Evolutionary conservation across 2,329 filamentous ascomycete genomes (phyloP).

Genomic region (Aphanocladium album): DNA sequence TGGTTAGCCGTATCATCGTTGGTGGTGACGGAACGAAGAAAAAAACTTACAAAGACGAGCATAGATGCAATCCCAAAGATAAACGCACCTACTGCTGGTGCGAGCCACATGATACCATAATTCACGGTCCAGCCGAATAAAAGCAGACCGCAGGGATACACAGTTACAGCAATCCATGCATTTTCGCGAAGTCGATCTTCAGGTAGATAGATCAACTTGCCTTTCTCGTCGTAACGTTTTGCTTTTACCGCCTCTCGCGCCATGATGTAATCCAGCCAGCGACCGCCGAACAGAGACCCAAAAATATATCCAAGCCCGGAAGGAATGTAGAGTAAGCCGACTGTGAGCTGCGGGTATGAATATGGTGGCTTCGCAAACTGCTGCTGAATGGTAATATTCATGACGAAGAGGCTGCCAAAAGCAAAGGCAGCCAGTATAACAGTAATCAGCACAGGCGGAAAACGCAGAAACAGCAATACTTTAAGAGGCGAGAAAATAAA

Average conservation of each 20-base stretch:
- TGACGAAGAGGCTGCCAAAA: slow-evolving; percentile 69
- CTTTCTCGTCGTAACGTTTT: slow-evolving; percentile 61
- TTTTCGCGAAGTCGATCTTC: slow-evolving; percentile 83
- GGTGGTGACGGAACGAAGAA: not conserved
- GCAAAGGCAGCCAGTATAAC: slow-evolving; percentile 71
- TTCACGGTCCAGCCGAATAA: slow-evolving; percentile 73
- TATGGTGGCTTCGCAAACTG: slow-evolving; percentile 65
- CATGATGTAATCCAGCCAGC: slow-evolving; percentile 81
- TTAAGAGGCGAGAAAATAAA: slow-evolving; percentile 67
- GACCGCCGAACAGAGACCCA: slow-evolving; percentile 63
- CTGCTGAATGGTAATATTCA: slow-evolving; percentile 72
- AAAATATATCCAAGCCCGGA: slow-evolving; percentile 67
- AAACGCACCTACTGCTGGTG: slow-evolving; percentile 60
- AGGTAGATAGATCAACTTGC: slow-evolving; percentile 62
- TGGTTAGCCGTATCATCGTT: slow-evolving; percentile 2
- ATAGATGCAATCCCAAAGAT: slow-evolving; percentile 74
- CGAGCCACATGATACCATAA: slow-evolving; percentile 60
- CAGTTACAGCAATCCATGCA: slow-evolving; percentile 65
- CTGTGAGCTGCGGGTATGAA: slow-evolving; percentile 59
- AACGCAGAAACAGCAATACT: slow-evolving; percentile 66
- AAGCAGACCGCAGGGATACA: slow-evolving; percentile 67
- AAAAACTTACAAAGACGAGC: slow-evolving; percentile 57
- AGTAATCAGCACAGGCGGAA: slow-evolving; percentile 66
- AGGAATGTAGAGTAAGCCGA: slow-evolving; percentile 75
- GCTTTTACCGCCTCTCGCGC: slow-evolving; percentile 66